These are phyloP conservation scores for Aspergillus chevalieri DNA, from an alignment of 2,329 filamentous ascomycete genomes.

Conservation along the genomic window DNA sequence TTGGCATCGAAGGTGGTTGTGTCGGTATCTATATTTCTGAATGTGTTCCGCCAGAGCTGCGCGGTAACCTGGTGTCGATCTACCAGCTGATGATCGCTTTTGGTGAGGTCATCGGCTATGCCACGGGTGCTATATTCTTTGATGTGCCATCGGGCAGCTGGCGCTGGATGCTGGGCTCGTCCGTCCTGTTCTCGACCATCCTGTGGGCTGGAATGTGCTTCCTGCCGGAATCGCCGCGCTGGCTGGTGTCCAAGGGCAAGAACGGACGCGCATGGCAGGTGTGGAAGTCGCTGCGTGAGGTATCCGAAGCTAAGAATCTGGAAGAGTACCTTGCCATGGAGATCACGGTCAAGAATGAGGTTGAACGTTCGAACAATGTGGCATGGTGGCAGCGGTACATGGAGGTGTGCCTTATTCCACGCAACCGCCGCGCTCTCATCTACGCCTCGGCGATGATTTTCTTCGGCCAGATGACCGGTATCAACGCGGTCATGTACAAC, in stretches of 20 bases:
- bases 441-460: constrained; percentile 67
- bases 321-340: constrained; percentile 71
- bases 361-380: constrained; percentile 47
- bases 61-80: constrained; percentile 66
- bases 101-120: constrained; percentile 67
- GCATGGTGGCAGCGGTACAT: constrained; percentile 53
- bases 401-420: constrained; percentile 66
- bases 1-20: constrained; percentile 68
- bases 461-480: constrained; percentile 64
- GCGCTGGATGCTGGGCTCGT: constrained; percentile 68
- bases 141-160: constrained; percentile 60
- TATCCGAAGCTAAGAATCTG: constrained; percentile 50
- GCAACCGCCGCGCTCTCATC: constrained; percentile 59
- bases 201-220: constrained; percentile 62
- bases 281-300: constrained; percentile 66
- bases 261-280: constrained; percentile 58
- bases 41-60: constrained; percentile 56
- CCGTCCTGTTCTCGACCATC: constrained; percentile 62
- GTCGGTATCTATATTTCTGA: constrained; percentile 71
- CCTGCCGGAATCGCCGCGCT: constrained; percentile 64
- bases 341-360: constrained; percentile 55
- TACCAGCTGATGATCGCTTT: constrained; percentile 73
- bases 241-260: constrained; percentile 61
- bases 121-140: constrained; percentile 66
- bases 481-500: constrained; percentile 67